phyloP scores from a whole-genome alignment of 2,329 filamentous ascomycete genomes.

The Thelonectria blattea region DNA sequence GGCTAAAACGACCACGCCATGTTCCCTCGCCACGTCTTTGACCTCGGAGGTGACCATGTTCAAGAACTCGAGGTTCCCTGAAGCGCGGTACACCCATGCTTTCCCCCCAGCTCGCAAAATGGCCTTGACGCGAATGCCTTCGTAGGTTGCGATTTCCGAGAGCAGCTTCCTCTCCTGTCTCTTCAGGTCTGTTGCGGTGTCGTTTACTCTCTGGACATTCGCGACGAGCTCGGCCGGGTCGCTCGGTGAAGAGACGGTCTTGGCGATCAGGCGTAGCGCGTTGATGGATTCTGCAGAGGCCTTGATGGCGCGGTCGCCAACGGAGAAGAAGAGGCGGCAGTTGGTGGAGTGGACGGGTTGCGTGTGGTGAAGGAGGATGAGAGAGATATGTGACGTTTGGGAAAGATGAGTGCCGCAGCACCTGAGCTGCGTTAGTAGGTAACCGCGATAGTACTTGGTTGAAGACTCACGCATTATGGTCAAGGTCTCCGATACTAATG shows the following conservation, averaged over 20 bases:
- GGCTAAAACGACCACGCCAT: conserved; percentile 32
- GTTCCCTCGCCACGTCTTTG: conserved; percentile 27
- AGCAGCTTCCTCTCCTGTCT: conserved; percentile 38
- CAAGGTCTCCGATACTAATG: conserved; percentile 39
- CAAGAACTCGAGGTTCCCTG: conserved; percentile 39
- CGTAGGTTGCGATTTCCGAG: conserved; percentile 38
- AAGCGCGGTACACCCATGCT: conserved; percentile 34
- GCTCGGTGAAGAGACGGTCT: conserved; percentile 35
- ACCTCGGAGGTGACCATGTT: conserved; percentile 38
- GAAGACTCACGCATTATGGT: conserved; percentile 38
- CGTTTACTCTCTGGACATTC: conserved; percentile 20
- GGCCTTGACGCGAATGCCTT: conserved; percentile 31
- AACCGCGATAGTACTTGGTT: fast-evolving
- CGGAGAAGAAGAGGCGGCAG: conserved; percentile 40
- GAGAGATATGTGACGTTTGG: conserved; percentile 41
- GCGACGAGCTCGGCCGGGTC: conserved; percentile 31
- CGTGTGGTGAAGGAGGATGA: conserved; percentile 38
- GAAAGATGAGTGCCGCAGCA: conserved; percentile 42
- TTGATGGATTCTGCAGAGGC: conserved; percentile 32
- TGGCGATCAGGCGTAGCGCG: conserved; percentile 34
- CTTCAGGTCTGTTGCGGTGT: conserved; percentile 29
- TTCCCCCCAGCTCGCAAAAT: conserved; percentile 26
- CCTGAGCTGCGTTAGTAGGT: conserved; percentile 20
- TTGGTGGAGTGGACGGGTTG: conserved; percentile 42
- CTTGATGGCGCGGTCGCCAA: conserved; percentile 37